These are phyloP conservation scores for Pythium aristosporum DNA, from an alignment of 352 stramenopile genomes.

Conservation along the genomic window DNA sequence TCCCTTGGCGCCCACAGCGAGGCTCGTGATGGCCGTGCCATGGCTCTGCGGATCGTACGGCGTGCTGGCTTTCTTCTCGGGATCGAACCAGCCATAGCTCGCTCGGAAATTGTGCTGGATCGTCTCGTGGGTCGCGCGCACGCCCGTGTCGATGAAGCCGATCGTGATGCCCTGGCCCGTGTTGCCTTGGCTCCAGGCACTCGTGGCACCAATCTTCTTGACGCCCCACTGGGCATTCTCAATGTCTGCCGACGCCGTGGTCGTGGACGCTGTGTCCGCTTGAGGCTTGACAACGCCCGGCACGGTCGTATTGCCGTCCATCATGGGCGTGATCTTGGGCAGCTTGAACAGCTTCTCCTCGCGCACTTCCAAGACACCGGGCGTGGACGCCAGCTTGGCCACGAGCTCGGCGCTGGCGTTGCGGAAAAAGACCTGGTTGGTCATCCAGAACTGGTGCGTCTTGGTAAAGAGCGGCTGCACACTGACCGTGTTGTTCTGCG, in stretches of 20 bases:
- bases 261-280: background rate
- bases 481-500: background rate
- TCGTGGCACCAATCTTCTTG: conserved; percentile 27
- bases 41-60: conserved; percentile 28
- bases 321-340: conserved; percentile 3
- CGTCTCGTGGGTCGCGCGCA: conserved; percentile 29
- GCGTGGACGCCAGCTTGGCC: conserved; percentile 18
- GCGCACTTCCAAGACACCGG: conserved; percentile 13
- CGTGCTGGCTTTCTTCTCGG: conserved; percentile 20
- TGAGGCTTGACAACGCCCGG: background rate
- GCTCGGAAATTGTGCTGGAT: conserved; percentile 31
- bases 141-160: conserved; percentile 35
- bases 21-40: conserved; percentile 15
- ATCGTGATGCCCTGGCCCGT: conserved; percentile 29
- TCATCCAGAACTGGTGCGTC: conserved; percentile 23
- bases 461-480: conserved; percentile 13
- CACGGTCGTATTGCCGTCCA: background rate
- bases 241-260: background rate
- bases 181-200: conserved; percentile 30
- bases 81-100: conserved; percentile 35
- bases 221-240: conserved; percentile 30
- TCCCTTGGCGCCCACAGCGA: conserved; percentile 13
- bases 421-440: conserved; percentile 24
- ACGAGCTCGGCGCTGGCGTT: conserved; percentile 19
- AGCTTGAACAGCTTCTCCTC: conserved; percentile 10